Evolutionary conservation across 345 rosid genomes (phyloP), one percentile per base, ranked within the genome.

Genomic region (Erodium maritimum): DNA sequence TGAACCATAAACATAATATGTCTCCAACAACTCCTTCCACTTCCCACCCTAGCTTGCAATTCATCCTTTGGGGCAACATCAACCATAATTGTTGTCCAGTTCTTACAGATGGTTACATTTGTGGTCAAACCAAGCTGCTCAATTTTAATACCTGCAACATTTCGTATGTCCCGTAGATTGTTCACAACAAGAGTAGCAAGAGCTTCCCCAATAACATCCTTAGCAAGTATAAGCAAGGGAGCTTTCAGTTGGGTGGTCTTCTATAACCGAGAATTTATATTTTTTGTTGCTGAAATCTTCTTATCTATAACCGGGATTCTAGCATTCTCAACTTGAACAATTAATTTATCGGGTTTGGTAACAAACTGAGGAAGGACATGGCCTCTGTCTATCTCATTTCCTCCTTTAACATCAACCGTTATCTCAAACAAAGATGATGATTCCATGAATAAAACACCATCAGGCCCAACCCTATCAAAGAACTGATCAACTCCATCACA

Each of bases 401-500:
- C 99, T 75, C 89, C 99, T 76, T 93, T 96, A 59, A 93, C 96
- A 65, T 89, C 99, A 29, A 93, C 95, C 0, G 95, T 83, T 7
- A 97, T 93, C 81, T 93, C 97, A 58, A 87, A 93, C 0, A 97
- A 93, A 11, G 99, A 90, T 17, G 99, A 93, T 34, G 97, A 93
- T 69, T 93, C 97, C 64, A 93, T 93, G 55, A 97, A 93, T 71
- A 93, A 56, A 62, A 90, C 99, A 74, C 97, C 99, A 76, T 90
- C 99, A 65, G 99, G 96, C 20, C 99, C 99, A 62, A 93, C 99
- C 73, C 87, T 93, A 72, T 93, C 96, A 68, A 93, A n/a, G n/a
- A n/a, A n/a, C n/a, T n/a, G n/a, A n/a, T n/a, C n/a, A n/a, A n/a
- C n/a, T n/a, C n/a, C n/a, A n/a, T n/a, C n/a, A n/a, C n/a, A n/a